Percentiles rank a stretch among this genome's conserved stretches.
phyloP scores from a whole-genome alignment of 1,284 basidiomycete genomes.

The Moniliella sp. region DNA sequence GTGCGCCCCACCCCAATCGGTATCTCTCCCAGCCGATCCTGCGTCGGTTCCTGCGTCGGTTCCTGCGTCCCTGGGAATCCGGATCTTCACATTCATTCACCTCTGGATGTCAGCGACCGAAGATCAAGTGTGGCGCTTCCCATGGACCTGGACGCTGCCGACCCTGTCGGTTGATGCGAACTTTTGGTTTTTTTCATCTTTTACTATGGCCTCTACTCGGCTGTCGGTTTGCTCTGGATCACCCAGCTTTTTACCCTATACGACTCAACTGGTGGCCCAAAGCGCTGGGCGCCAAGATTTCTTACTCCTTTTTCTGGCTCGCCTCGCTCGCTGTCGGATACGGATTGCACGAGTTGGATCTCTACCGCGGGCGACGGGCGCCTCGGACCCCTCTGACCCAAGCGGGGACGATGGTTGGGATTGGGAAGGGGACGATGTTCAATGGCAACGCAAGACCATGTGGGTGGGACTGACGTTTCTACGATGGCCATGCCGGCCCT shows the following conservation, averaged over 20 bases:
- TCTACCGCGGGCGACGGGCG: slow-evolving; percentile 6
- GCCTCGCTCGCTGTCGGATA: slow-evolving; percentile 37
- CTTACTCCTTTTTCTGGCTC: slow-evolving; percentile 39
- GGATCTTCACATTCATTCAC: no score
- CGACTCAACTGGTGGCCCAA: slow-evolving; percentile 37
- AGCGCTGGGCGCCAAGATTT: slow-evolving; percentile 38
- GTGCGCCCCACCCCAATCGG: slow-evolving; percentile 14
- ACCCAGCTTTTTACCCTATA: slow-evolving; percentile 42
- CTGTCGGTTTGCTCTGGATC: slow-evolving; percentile 34
- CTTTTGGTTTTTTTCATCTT: slow-evolving; percentile 31
- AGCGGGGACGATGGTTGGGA: no score
- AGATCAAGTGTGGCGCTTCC: no score
- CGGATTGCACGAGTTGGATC: slow-evolving; percentile 34
- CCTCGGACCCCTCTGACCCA: background rate
- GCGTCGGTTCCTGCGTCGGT: background rate
- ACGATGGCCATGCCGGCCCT: slow-evolving; percentile 41
- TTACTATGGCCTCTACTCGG: slow-evolving; percentile 31
- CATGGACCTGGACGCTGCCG: slow-evolving; percentile 2
- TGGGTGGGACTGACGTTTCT: slow-evolving; percentile 41
- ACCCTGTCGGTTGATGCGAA: slow-evolving; percentile 10
- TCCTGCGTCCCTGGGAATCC: background rate
- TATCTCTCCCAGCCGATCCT: slow-evolving; percentile 2
- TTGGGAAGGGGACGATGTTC: slow-evolving; percentile 24
- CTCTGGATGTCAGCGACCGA: no score
- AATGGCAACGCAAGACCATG: slow-evolving; percentile 42